These are phyloP conservation scores for Boletus barrowsii DNA, from an alignment of 768 basidiomycete species.

Conservation along the genomic window DNA sequence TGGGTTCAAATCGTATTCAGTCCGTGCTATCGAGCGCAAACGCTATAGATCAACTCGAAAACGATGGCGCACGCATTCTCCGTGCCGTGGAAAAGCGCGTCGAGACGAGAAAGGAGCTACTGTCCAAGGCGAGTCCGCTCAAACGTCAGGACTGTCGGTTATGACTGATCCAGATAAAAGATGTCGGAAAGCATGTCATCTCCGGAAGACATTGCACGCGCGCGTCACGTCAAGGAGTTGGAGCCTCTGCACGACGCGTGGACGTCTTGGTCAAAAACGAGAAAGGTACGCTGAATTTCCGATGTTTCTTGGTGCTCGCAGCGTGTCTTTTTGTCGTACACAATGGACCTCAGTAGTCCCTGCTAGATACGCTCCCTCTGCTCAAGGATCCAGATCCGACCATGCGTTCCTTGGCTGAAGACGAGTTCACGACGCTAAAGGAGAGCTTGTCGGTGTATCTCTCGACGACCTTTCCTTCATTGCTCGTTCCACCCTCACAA, in stretches of 20 bases:
- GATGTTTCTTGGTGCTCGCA: not conserved
- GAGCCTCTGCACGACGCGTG: constrained; percentile 68
- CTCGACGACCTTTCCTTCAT: constrained; percentile 54
- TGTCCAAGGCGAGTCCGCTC: constrained; percentile 39
- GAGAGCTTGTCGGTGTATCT: constrained; percentile 26
- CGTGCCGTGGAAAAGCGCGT: constrained; percentile 53
- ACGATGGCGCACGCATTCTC: constrained; percentile 50
- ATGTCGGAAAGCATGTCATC: constrained; percentile 52
- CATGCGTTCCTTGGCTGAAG: constrained; percentile 70
- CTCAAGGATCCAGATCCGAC: constrained; percentile 71
- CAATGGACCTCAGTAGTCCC: constrained; percentile 48
- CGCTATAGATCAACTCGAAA: constrained; percentile 30
- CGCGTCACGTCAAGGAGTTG: constrained; percentile 65
- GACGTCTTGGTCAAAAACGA: constrained; percentile 56
- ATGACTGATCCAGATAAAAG: constrained; percentile 33
- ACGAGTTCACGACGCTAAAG: constrained; percentile 56
- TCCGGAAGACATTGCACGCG: constrained; percentile 52
- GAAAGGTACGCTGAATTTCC: constrained; percentile 45
- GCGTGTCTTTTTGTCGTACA: not conserved
- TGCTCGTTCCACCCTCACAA: constrained; percentile 70
- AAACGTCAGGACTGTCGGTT: not conserved
- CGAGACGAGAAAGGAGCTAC: constrained; percentile 44
- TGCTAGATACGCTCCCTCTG: constrained; percentile 59
- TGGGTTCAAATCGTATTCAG: constrained; percentile 7
- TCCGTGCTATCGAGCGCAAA: constrained; percentile 11